Evolutionary conservation across 2,329 filamentous ascomycete genomes (phyloP).

Genomic region (Cladobotryum mycophilum): DNA sequence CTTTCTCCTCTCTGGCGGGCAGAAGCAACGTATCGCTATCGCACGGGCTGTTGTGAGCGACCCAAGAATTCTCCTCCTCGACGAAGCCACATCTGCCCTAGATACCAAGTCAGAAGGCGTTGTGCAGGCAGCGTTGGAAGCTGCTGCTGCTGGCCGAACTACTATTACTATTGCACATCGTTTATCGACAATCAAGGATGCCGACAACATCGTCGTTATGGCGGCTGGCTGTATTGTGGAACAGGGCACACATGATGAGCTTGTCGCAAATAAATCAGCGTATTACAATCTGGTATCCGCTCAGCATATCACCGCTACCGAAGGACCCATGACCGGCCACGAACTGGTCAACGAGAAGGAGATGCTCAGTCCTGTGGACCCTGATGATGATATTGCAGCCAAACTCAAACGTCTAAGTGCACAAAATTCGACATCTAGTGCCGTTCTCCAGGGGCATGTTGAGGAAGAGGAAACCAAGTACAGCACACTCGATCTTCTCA

Average conservation of each 20-base stretch:
- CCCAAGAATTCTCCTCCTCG: constrained; percentile 84
- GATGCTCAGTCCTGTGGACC: constrained; percentile 45
- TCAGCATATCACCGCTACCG: constrained; percentile 67
- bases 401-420: constrained; percentile 52
- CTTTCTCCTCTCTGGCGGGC: constrained; percentile 85
- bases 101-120: constrained; percentile 94
- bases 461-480: constrained; percentile 52
- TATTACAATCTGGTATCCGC: constrained; percentile 85
- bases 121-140: constrained; percentile 87
- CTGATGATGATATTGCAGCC: constrained; percentile 54
- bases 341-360: constrained; percentile 45
- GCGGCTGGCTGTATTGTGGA: constrained; percentile 78
- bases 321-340: constrained; percentile 45
- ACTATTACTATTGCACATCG: constrained; percentile 96
- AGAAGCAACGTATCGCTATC: constrained; percentile 96
- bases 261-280: constrained; percentile 63
- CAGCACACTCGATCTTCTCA: constrained; percentile 68
- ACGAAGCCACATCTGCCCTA: constrained; percentile 89
- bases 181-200: constrained; percentile 87
- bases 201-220: constrained; percentile 96
- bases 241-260: constrained; percentile 78
- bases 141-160: constrained; percentile 76
- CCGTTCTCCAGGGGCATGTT: constrained; percentile 54
- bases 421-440: constrained; percentile 60
- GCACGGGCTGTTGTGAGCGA: constrained; percentile 85